Conservation (phyloP, 2,329 filamentous ascomycete species). For the Karstenula rhodostoma region DNA sequence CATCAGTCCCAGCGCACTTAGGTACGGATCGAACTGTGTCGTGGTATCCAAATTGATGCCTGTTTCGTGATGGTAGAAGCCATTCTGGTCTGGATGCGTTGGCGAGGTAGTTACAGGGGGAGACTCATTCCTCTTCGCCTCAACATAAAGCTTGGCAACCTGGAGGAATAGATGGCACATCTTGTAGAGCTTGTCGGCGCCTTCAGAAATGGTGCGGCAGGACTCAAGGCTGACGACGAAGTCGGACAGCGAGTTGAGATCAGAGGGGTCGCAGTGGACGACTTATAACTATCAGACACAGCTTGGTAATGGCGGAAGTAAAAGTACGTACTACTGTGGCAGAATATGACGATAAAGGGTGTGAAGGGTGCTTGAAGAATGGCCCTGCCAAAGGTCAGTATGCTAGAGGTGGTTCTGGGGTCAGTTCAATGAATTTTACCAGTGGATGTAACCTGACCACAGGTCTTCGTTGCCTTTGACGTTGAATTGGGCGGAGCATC, state of each 20-base stretch:
- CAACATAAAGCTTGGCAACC: constrained; percentile 68
- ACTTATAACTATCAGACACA: constrained; percentile 31
- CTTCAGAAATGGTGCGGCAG: constrained; percentile 63
- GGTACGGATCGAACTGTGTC: constrained; percentile 67
- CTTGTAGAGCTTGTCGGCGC: constrained; percentile 67
- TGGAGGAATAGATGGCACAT: constrained; percentile 69
- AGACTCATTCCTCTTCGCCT: constrained; percentile 63
- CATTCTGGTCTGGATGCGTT: neutral
- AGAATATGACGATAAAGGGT: constrained; percentile 60
- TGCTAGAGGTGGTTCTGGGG: neutral
- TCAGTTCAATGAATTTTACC: constrained; percentile 19
- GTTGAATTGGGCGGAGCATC: constrained; percentile 50
- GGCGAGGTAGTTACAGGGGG: neutral
- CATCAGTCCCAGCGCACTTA: constrained; percentile 70
- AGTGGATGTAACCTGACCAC: constrained; percentile 48
- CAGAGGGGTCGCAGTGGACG: constrained; percentile 61
- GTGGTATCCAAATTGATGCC: constrained; percentile 35
- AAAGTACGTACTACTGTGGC: constrained; percentile 38
- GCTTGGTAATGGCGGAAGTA: neutral
- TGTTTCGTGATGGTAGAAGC: neutral
- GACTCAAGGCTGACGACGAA: constrained; percentile 66
- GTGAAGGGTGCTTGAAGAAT: constrained; percentile 58
- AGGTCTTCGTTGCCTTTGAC: constrained; percentile 41
- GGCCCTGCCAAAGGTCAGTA: constrained; percentile 32
- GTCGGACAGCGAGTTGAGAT: constrained; percentile 63